These are phyloP conservation scores for Neurospora sp. DNA, from an alignment of 495 filamentous ascomycete species.

Conservation along the genomic window DNA sequence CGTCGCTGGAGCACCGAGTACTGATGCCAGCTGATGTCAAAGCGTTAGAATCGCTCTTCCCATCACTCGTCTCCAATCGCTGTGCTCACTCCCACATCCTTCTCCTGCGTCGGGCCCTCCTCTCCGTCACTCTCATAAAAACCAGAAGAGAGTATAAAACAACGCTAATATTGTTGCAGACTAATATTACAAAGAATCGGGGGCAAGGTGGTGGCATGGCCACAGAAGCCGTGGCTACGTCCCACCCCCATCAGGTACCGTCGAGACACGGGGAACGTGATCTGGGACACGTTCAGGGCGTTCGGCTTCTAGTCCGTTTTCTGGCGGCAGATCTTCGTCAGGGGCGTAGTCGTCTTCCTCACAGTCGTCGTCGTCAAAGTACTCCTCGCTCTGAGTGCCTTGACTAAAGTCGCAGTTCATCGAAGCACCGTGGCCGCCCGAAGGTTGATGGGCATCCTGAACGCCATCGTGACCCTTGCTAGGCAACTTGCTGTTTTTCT, in stretches of 20 bases:
- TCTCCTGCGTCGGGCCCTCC: not conserved
- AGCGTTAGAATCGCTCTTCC: not conserved
- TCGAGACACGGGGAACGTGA: constrained; percentile 1
- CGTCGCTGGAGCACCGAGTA: not conserved
- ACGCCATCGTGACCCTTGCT: constrained; percentile 37
- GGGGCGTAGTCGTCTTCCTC: constrained; percentile 25
- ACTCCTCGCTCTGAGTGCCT: constrained; percentile 22
- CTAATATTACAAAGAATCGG: not conserved
- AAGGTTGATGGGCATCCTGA: constrained; percentile 13
- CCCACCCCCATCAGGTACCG: constrained; percentile 8
- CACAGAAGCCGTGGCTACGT: constrained; percentile 1
- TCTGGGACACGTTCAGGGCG: constrained; percentile 9
- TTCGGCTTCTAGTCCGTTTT: constrained; percentile 15
- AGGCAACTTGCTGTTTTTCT: constrained; percentile 52
- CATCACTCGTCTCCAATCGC: not conserved
- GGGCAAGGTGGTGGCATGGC: not conserved
- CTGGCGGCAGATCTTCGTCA: constrained; percentile 19
- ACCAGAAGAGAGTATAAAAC: not conserved
- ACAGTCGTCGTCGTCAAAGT: constrained; percentile 30
- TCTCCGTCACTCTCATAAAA: not conserved
- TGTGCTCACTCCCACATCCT: not conserved
- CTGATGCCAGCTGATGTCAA: not conserved
- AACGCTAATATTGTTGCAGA: not conserved
- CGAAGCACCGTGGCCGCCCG: constrained; percentile 14
- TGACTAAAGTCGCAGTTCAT: constrained; percentile 21